phyloP scores from a whole-genome alignment of 176 grass and related monocot genomes.

The Leersia perrieri region DNA sequence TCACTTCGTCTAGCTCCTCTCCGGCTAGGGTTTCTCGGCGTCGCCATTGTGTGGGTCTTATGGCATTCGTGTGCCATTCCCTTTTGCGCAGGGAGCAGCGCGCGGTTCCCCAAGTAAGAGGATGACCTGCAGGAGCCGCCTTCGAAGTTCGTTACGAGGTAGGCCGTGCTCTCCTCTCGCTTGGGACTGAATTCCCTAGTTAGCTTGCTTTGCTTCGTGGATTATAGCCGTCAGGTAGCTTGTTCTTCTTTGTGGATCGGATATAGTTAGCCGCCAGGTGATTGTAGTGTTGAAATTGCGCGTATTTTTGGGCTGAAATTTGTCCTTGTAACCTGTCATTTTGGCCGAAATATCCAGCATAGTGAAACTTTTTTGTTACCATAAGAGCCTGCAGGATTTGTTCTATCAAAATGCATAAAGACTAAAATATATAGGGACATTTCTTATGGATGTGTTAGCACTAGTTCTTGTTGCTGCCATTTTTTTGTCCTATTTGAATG shows the following conservation, averaged over 20 bases:
- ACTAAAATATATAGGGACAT: not conserved
- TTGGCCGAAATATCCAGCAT: not conserved
- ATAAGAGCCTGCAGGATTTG: not conserved
- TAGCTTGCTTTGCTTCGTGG: not conserved
- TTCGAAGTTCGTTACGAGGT: slow-evolving; percentile 82
- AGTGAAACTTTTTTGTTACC: not conserved
- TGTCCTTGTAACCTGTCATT: slow-evolving; percentile 7
- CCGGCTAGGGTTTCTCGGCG: slow-evolving; percentile 34
- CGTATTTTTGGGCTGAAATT: not conserved
- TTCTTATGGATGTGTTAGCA: not conserved
- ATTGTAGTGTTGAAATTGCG: not conserved
- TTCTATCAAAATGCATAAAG: not conserved
- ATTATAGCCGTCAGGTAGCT: no score
- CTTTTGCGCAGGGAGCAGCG: slow-evolving; percentile 57
- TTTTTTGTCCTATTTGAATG: not conserved
- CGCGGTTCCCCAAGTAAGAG: slow-evolving; percentile 56
- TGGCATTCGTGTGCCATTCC: slow-evolving; percentile 1
- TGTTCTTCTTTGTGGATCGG: no score
- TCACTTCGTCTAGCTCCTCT: no score
- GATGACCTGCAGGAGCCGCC: slow-evolving; percentile 47
- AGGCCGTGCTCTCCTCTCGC: not conserved
- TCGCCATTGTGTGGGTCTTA: slow-evolving; percentile 10
- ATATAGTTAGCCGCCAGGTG: not conserved
- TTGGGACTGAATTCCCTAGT: not conserved
- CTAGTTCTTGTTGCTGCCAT: not conserved